Percentiles rank a stretch among this genome's conserved stretches.
Evolutionary conservation across 2,329 filamentous ascomycete genomes (phyloP).

Genomic region (Cercospora sp.): DNA sequence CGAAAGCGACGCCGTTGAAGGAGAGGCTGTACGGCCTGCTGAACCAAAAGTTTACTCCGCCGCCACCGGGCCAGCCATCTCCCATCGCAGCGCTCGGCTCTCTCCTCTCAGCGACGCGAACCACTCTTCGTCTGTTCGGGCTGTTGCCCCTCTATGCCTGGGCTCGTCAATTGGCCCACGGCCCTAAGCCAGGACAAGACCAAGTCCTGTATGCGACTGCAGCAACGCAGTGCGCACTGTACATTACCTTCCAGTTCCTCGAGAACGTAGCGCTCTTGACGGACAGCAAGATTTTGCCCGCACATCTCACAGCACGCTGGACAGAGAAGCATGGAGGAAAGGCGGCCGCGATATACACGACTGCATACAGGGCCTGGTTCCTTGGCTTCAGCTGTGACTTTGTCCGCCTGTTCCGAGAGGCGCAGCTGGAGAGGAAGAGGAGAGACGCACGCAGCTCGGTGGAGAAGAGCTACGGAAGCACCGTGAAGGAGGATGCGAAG

Average conservation of each 20-base stretch:
- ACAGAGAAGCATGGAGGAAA: conserved; percentile 36
- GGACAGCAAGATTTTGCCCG: conserved; percentile 44
- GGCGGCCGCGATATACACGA: conserved; percentile 45
- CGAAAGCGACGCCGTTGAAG: conserved; percentile 41
- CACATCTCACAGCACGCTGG: conserved; percentile 40
- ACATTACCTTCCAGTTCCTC: conserved; percentile 47
- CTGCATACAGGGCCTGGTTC: conserved; percentile 48
- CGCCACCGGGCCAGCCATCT: conserved; percentile 29
- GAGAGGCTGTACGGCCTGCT: conserved; percentile 41
- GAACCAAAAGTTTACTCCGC: conserved; percentile 31
- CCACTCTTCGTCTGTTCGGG: conserved; percentile 48
- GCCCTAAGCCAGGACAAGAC: conserved; percentile 47
- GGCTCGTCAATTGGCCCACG: conserved; percentile 44
- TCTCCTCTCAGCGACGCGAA: conserved; percentile 46
- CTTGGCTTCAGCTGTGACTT: conserved; percentile 48
- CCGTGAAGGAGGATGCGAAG: conserved; percentile 42
- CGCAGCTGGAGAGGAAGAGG: conserved; percentile 44
- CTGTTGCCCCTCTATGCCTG: conserved; percentile 49
- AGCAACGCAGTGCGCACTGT: conserved; percentile 45
- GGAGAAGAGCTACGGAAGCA: conserved; percentile 29
- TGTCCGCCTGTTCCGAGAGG: conserved; percentile 45
- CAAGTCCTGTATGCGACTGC: conserved; percentile 46
- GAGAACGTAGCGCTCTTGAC: conserved; percentile 49
- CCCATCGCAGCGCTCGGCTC: conserved; percentile 41
- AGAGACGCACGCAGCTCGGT: conserved; percentile 33